Evolutionary conservation across 305 asterid genomes (phyloP), one percentile per base, ranked within the genome.

Genomic region (Solanum hybrid): DNA sequence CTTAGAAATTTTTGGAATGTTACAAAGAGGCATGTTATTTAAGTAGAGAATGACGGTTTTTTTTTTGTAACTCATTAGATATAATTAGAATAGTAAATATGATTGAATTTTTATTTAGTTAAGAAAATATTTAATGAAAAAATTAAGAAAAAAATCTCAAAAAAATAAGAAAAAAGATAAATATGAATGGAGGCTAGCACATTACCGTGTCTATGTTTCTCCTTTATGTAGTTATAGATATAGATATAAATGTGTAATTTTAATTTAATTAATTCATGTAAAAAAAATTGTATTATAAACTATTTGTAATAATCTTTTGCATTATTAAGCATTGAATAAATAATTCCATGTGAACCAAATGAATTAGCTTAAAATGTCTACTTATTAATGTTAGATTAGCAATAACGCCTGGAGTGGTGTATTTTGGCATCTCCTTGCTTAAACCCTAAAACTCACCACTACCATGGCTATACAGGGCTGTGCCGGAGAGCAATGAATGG

Each of bases 401-500:
- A 80, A 14, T 22, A 80, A 10, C 14, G 14, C 14, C 69, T 79
- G 86, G 86, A 37, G 64, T 79, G 64, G 85, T 6, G 64, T 37
- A 78, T 79, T 79, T 79, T 15, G 35, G 6, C 86, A 24, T 27
- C 26, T 40, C 37, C 87, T 26, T 84, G 73, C 87, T 51, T 84
- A 84, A 84, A 84, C 87, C 87, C 87, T 84, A 84, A 84, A 84
- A 51, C 42, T 84, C 87, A 27, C 35, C 86, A 27, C 27, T 36
- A 27, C 38, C 73, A 29, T 31, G 19, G 29, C 85, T n/a, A 77
- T 22, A 38, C 86, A 80, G 3, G 66, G 38, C 42, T 90, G 26
- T 78, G 34, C 34, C 81, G 71, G 76, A 26, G 27, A 79, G 66
- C 86, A 84, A 84, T 77, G 80, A 91, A 86, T 90, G 91, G 89